Base-by-base conservation (phyloP, 108 stramenopile species). In the Discostella stelligeroides region DNA sequence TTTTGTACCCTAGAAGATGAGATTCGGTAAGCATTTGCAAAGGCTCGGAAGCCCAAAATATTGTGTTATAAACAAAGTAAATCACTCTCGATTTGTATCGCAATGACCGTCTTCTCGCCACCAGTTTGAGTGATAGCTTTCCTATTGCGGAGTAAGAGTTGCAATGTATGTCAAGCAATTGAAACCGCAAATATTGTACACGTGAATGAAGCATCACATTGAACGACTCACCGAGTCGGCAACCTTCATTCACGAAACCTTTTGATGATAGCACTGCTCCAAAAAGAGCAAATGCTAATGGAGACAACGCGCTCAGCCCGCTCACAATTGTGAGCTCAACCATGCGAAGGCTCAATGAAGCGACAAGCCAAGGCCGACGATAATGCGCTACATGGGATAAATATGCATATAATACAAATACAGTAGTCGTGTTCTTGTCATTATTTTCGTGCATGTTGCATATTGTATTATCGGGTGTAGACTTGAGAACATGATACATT, bases 261-360 rank as follows among this genome's bases (percentile, higher is more conserved):
- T 9, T 38, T 7, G 9, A 29, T 7, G 18, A 9, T 27, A 63
- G 6, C 25, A 40, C 42, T 25, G 45, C 13, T n/a, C 61, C 58
- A 40, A 50, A 75, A 9, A n/a, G 43, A 50, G 43, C 68, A 69
- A 70, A 70, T 13, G 55, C 73, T 46, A 61, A 6, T 13, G 73
- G 69, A 23, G 68, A 47, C 47, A 40, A 37, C 15, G 38, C n/a
- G 27, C 39, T 51, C 37, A 70, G 21, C 15, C 73, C 73, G 14
- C 51, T 38, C 14, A 50, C 14, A 11, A 75, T 12, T 10, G 58
- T 70, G 23, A 75, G 28, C 24, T 61, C 39, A 45, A 63, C 63
- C 68, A 60, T 61, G 46, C 73, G 68, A 34, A 62, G 47, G 24
- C 43, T 17, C 7, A 63, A 43, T 23, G 46, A 30, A 3, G 29